These are phyloP conservation scores for Termitomyces sp. DNA, from an alignment of 768 basidiomycete genomes.

Conservation along the genomic window DNA sequence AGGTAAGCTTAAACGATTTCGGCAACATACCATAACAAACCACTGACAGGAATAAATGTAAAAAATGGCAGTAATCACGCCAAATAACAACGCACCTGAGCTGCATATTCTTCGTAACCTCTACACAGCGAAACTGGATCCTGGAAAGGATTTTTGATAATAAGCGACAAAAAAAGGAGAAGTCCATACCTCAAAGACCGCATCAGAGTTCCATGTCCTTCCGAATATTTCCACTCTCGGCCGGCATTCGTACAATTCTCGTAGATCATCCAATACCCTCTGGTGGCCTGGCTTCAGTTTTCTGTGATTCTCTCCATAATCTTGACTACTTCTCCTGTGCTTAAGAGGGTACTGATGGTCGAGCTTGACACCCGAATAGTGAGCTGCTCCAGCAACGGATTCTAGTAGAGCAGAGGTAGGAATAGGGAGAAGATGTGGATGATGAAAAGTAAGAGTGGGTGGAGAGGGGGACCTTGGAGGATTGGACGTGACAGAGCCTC, in stretches of 20 bases:
- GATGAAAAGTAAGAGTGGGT: slow-evolving; percentile 46
- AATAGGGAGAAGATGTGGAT: slow-evolving; percentile 40
- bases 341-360: slow-evolving; percentile 30
- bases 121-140: slow-evolving; percentile 48
- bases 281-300: slow-evolving; percentile 39
- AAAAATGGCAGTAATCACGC: not conserved
- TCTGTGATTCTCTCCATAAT: slow-evolving; percentile 28
- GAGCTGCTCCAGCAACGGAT: slow-evolving; percentile 59
- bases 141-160: slow-evolving; percentile 21
- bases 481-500: slow-evolving; percentile 9
- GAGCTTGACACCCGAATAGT: slow-evolving; percentile 53
- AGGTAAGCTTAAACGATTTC: not conserved
- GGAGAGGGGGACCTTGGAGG: slow-evolving; percentile 31
- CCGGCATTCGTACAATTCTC: slow-evolving; percentile 54
- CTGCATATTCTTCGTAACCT: slow-evolving; percentile 47
- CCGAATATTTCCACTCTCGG: slow-evolving; percentile 51
- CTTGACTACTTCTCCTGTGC: slow-evolving; percentile 35
- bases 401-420: slow-evolving; percentile 51
- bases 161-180: not conserved
- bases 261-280: slow-evolving; percentile 53
- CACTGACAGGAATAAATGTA: slow-evolving; percentile 28
- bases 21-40: slow-evolving; percentile 45
- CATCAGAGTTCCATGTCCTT: slow-evolving; percentile 50
- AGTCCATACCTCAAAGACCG: slow-evolving; percentile 46
- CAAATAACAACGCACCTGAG: slow-evolving; percentile 42